These are phyloP conservation scores for Fusarium burgessii DNA, from an alignment of 2,329 filamentous ascomycete species.

Conservation along the genomic window DNA sequence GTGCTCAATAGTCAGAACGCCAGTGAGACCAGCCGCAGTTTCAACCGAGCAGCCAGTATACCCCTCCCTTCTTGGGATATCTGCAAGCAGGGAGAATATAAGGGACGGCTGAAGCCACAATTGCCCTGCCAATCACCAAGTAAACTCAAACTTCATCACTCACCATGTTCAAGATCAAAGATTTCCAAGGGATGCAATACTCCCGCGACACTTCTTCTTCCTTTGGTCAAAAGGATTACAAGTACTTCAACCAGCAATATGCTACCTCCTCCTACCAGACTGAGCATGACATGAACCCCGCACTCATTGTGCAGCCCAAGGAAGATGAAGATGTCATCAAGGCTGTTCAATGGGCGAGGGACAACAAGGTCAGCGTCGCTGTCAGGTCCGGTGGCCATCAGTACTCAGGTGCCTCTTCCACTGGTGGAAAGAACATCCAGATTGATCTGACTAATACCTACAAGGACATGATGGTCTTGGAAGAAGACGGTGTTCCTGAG, in stretches of 20 bases:
- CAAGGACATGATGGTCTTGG: constrained; percentile 47
- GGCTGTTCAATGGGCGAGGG: constrained; percentile 56
- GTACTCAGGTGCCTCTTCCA: constrained; percentile 63
- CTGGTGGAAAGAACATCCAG: constrained; percentile 58
- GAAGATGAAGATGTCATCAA: constrained; percentile 57
- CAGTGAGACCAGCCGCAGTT: neutral
- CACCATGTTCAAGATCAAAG: constrained; percentile 39
- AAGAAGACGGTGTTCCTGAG: constrained; percentile 39
- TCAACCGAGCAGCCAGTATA: neutral
- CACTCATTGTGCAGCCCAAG: constrained; percentile 58
- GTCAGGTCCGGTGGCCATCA: constrained; percentile 62
- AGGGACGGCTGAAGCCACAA: neutral
- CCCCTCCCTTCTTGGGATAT: neutral
- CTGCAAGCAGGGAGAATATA: neutral
- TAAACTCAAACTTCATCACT: neutral
- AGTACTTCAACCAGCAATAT: constrained; percentile 53
- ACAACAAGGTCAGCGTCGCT: constrained; percentile 56
- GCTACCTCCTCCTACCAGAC: constrained; percentile 56
- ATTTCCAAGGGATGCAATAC: constrained; percentile 42
- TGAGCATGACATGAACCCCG: constrained; percentile 59
- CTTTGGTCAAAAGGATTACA: constrained; percentile 24
- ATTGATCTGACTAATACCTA: constrained; percentile 57
- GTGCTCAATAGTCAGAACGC: neutral
- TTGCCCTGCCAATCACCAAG: neutral
- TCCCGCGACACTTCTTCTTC: constrained; percentile 29